Evolutionary conservation across 192 early-diverging fungal species (phyloP).

Genomic region (Coemansia furcata): DNA sequence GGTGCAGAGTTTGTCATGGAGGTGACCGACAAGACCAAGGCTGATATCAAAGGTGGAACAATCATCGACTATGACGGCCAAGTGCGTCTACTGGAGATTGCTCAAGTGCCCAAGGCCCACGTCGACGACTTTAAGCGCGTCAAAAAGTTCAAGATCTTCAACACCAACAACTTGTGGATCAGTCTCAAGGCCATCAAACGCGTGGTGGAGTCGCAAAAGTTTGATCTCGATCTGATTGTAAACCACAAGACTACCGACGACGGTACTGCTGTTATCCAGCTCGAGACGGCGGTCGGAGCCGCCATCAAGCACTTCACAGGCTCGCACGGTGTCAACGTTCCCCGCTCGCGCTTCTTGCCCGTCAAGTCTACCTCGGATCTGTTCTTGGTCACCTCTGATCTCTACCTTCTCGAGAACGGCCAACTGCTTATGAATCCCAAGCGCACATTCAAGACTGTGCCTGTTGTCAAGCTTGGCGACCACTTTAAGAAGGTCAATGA

Average conservation of each 20-base stretch:
- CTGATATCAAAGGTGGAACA: conserved; percentile 99
- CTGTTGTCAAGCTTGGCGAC: conserved; percentile 95
- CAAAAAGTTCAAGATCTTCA: conserved; percentile 99
- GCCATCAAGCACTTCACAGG: conserved; percentile 97
- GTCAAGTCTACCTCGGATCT: conserved; percentile 98
- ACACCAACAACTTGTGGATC: conserved; percentile 94
- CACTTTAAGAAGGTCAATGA: conserved; percentile 96
- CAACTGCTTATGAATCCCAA: conserved; percentile 90
- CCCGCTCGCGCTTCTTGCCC: conserved; percentile 94
- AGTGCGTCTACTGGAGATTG: conserved; percentile 94
- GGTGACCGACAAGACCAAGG: conserved; percentile 99
- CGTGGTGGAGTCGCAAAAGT: conserved; percentile 70
- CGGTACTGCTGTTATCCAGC: conserved; percentile 95
- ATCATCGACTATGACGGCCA: conserved; percentile 95
- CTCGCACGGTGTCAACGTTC: conserved; percentile 97
- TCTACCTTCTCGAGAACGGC: conserved; percentile 93
- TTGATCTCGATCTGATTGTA: conserved; percentile 93
- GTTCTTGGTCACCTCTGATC: conserved; percentile 93
- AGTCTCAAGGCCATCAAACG: conserved; percentile 84
- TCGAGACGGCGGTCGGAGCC: conserved; percentile 98
- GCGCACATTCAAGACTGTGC: conserved; percentile 88
- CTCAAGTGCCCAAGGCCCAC: conserved; percentile 96
- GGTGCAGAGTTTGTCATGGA: conserved; percentile 98
- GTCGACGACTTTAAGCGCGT: conserved; percentile 98
- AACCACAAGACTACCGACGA: conserved; percentile 93